These are phyloP conservation scores for Prinsepia uniflora DNA, from an alignment of 306 rosid species.

Conservation along the genomic window DNA sequence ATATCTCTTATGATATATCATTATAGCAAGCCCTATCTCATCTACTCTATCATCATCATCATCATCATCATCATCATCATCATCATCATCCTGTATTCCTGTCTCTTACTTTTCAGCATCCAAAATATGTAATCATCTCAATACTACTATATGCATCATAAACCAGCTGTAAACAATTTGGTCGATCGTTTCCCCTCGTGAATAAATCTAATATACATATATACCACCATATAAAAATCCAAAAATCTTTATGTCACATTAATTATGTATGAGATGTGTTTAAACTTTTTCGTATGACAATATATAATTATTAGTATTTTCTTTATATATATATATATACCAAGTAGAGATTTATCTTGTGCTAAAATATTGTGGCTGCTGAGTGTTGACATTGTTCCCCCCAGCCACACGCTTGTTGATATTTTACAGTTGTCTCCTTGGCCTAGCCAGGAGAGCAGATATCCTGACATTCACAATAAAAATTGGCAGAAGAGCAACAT, in stretches of 20 bases:
- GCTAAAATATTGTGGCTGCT: slow-evolving; percentile 5
- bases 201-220: too few relatives aligned
- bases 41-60: neutral
- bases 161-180: neutral
- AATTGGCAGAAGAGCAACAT: slow-evolving; percentile 2
- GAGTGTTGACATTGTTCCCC: slow-evolving; percentile 6
- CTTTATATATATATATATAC: too few relatives aligned
- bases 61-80: too few relatives aligned
- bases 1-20: slow-evolving; percentile 2
- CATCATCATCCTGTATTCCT: neutral
- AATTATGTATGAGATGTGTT: too few relatives aligned
- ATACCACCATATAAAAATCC: too few relatives aligned
- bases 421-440: slow-evolving; percentile 29
- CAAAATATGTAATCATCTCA: too few relatives aligned
- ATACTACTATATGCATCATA: neutral
- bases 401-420: slow-evolving; percentile 1
- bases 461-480: slow-evolving; percentile 7
- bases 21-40: slow-evolving; percentile 3
- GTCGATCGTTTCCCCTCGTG: neutral
- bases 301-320: too few relatives aligned
- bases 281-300: too few relatives aligned
- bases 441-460: neutral
- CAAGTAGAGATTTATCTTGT: neutral
- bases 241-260: too few relatives aligned
- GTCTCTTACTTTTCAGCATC: neutral